These are phyloP conservation scores for Talaromyces ruber DNA, from an alignment of 495 filamentous ascomycete species.

Conservation along the genomic window DNA sequence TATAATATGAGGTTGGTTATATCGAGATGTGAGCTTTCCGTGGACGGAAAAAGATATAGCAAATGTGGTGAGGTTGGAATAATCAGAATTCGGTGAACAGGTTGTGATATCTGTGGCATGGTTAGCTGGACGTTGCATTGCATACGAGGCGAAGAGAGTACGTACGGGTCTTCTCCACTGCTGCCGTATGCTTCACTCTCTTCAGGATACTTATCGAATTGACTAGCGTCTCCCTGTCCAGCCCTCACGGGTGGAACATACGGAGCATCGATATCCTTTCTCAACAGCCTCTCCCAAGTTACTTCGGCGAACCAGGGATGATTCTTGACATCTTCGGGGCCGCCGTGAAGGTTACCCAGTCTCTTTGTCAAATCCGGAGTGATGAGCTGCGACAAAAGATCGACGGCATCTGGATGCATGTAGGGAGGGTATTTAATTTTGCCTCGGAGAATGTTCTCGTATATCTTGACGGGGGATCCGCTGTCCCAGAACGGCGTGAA, in stretches of 20 bases:
- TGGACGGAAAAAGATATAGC: not conserved
- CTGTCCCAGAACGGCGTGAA: conserved; percentile 99
- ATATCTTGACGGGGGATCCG: conserved; percentile 96
- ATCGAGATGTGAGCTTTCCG: not conserved
- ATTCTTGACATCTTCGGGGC: conserved; percentile 88
- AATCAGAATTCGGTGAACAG: conserved; percentile 64
- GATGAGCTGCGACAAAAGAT: conserved; percentile 86
- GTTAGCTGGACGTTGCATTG: not conserved
- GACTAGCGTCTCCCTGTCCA: conserved; percentile 88
- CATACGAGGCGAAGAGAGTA: conserved; percentile 14
- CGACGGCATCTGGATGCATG: conserved; percentile 86
- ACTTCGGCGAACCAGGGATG: conserved; percentile 97
- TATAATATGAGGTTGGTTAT: not conserved
- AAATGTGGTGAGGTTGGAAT: not conserved
- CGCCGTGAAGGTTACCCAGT: conserved; percentile 85
- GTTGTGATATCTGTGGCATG: conserved; percentile 49
- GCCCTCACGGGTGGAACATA: conserved; percentile 95
- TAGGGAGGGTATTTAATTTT: conserved; percentile 93
- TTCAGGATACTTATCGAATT: conserved; percentile 97
- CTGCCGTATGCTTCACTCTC: conserved; percentile 86
- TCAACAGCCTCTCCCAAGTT: conserved; percentile 87
- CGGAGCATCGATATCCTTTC: conserved; percentile 96
- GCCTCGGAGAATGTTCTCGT: conserved; percentile 94
- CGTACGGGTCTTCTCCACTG: conserved; percentile 72
- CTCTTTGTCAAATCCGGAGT: conserved; percentile 92